A percentile compares a stretch with the other conserved stretches of the same genome.
Conservation (phyloP, 306 rosid species). For the Cucumis sativus region Cucumber_9930_V3 NC_026655.2:28098001-28098500, state of each 20-base stretch:
- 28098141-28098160: neutral
- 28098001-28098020: neutral
- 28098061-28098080: neutral
- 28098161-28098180: neutral
- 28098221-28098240: neutral
- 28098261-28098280: neutral
- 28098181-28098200: neutral
- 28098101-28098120: neutral
- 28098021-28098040: neutral
- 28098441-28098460: no score
- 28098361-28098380: no score
- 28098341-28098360: no score
- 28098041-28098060: neutral
- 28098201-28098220: neutral
- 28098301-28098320: no score
- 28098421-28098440: no score
- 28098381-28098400: neutral
- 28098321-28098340: no score
- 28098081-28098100: neutral
- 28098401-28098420: neutral
- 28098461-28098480: no score
- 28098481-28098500: no score
- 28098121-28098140: neutral
- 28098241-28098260: neutral
- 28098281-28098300: no score